Percentiles rank a stretch among this genome's conserved stretches.
phyloP scores from a whole-genome alignment of 108 stramenopile genomes.

The Skeletonema menzelii region DNA sequence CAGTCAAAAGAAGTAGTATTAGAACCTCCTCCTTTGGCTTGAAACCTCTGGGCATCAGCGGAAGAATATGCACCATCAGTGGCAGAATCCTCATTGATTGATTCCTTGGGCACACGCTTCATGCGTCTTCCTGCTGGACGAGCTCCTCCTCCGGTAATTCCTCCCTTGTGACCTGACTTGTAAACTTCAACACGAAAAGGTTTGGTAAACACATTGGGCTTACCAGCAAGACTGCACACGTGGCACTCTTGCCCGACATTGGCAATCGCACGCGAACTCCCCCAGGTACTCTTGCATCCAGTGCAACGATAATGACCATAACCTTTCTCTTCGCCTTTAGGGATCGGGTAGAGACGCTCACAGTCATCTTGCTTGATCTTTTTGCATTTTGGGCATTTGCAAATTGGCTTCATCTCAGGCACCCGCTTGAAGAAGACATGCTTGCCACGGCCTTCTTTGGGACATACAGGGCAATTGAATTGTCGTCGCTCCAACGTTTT shows the following conservation, averaged over 20 bases:
- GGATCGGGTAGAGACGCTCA: slow-evolving; percentile 32
- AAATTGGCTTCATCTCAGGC: slow-evolving; percentile 33
- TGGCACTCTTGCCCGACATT: slow-evolving; percentile 39
- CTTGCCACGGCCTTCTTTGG: slow-evolving; percentile 36
- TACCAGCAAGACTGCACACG: slow-evolving; percentile 13
- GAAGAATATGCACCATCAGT: slow-evolving; percentile 5
- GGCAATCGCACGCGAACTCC: slow-evolving; percentile 30
- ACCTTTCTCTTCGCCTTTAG: slow-evolving; percentile 38
- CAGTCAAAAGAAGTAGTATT: slow-evolving; percentile 17
- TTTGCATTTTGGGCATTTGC: slow-evolving; percentile 45
- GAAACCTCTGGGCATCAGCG: slow-evolving; percentile 20
- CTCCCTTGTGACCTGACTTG: slow-evolving; percentile 21
- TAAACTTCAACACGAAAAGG: slow-evolving; percentile 43
- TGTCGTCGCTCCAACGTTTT: slow-evolving; percentile 40
- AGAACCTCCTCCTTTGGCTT: slow-evolving; percentile 10
- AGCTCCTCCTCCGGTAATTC: slow-evolving; percentile 31
- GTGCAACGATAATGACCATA: slow-evolving; percentile 31
- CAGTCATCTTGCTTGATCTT: slow-evolving; percentile 21
- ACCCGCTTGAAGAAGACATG: slow-evolving; percentile 46
- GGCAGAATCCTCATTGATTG: slow-evolving; percentile 28
- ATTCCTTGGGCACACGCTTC: slow-evolving; percentile 33
- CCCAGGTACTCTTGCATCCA: slow-evolving; percentile 33
- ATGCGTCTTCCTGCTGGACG: slow-evolving; percentile 31
- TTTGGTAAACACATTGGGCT: slow-evolving; percentile 7
- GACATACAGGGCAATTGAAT: slow-evolving; percentile 51